phyloP scores from a whole-genome alignment of 352 stramenopile genomes.

The Globisporangium spiculum region DNA sequence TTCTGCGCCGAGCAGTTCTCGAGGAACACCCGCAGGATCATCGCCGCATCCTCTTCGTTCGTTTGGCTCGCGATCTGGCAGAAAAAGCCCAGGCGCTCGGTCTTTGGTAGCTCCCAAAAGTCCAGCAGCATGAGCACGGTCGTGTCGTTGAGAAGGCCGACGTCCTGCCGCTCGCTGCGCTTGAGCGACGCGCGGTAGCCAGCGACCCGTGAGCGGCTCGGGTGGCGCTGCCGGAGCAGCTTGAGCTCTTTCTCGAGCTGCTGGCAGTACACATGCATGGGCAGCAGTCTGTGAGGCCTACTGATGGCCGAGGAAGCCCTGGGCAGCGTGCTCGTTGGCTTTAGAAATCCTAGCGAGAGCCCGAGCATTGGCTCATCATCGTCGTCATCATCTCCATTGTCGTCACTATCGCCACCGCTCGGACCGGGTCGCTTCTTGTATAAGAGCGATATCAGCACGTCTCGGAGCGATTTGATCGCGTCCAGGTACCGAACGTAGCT shows the following conservation, averaged over 20 bases:
- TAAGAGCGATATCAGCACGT: conserved; percentile 44
- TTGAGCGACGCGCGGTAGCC: conserved; percentile 17
- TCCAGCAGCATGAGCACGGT: conserved; percentile 61
- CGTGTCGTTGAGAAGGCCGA: conserved; percentile 51
- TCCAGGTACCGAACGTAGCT: conserved; percentile 53
- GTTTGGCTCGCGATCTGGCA: conserved; percentile 67
- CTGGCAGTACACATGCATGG: conserved; percentile 64
- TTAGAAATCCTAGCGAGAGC: conserved; percentile 11
- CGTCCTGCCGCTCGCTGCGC: conserved; percentile 26
- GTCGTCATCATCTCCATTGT: conserved; percentile 25
- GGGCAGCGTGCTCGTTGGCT: background rate
- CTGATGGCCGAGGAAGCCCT: background rate
- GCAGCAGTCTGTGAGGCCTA: conserved; percentile 7
- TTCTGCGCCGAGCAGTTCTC: conserved; percentile 39
- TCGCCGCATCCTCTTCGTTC: conserved; percentile 39
- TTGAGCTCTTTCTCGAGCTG: conserved; percentile 60
- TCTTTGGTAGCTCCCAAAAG: conserved; percentile 60
- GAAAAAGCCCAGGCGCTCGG: conserved; percentile 63
- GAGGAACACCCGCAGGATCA: conserved; percentile 30
- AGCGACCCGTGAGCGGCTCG: conserved; percentile 15
- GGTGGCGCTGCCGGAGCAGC: conserved; percentile 29
- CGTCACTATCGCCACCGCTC: conserved; percentile 10
- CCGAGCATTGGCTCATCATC: conserved; percentile 1
- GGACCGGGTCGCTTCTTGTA: conserved; percentile 32
- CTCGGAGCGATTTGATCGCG: conserved; percentile 48